Conservation (phyloP, 1,139 yeast species). For the Yamadazyma diospyri region DNA sequence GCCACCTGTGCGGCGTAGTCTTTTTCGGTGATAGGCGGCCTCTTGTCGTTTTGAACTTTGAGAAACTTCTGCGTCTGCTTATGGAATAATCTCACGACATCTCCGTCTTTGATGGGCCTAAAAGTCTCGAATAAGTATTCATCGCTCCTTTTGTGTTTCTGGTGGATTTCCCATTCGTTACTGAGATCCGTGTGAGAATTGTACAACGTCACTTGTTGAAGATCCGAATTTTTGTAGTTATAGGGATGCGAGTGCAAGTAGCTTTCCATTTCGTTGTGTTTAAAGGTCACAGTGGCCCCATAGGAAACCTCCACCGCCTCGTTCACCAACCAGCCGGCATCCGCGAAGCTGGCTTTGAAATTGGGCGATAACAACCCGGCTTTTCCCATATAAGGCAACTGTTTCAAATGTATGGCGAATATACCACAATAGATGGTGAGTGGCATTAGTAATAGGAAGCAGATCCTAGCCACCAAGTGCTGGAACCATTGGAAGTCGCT, state of each 20-base stretch:
- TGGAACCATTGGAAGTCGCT: slow-evolving; percentile 25
- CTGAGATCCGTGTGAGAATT: slow-evolving; percentile 48
- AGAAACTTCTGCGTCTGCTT: slow-evolving; percentile 56
- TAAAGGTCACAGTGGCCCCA: slow-evolving; percentile 65
- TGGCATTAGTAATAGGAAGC: slow-evolving; percentile 46
- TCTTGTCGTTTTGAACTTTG: slow-evolving; percentile 47
- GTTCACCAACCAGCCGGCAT: slow-evolving; percentile 26
- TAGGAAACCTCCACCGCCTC: slow-evolving; percentile 52
- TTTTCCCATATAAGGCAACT: slow-evolving; percentile 46
- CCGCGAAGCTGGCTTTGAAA: slow-evolving; percentile 52
- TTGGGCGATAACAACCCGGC: slow-evolving; percentile 50
- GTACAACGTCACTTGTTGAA: slow-evolving; percentile 69
- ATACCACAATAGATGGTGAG: slow-evolving; percentile 42
- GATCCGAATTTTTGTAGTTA: slow-evolving; percentile 52
- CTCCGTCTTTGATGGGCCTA: slow-evolving; percentile 45
- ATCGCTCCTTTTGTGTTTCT: slow-evolving; percentile 27
- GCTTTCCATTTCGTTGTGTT: slow-evolving; percentile 59
- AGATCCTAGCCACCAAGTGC: slow-evolving; percentile 28
- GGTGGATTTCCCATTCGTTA: slow-evolving; percentile 69
- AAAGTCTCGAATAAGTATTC: slow-evolving; percentile 29
- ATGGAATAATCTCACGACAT: slow-evolving; percentile 59
- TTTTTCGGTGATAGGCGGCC: slow-evolving; percentile 78
- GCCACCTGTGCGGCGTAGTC: slow-evolving; percentile 77
- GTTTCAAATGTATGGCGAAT: slow-evolving; percentile 48
- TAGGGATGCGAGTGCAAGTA: slow-evolving; percentile 67